These are phyloP conservation scores for Rhizopogon salebrosus DNA, from an alignment of 768 basidiomycete genomes.

Conservation along the genomic window DNA sequence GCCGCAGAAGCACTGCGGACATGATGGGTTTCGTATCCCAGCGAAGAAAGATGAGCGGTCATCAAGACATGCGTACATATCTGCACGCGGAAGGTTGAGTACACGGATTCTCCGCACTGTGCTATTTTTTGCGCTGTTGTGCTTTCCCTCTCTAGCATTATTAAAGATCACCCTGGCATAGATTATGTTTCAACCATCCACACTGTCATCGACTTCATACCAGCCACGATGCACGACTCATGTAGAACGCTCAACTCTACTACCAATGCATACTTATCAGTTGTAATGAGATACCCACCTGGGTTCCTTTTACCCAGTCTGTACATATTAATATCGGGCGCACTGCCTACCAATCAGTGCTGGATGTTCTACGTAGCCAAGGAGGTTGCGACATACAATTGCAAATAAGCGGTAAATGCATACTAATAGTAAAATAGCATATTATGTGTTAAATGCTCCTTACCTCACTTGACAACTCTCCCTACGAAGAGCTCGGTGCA, in stretches of 20 bases:
- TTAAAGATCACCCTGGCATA: background rate
- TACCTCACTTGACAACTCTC: background rate
- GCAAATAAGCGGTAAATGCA: background rate
- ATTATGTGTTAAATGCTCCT: background rate
- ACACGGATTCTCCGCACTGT: background rate
- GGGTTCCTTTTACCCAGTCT: background rate
- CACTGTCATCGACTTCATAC: constrained; percentile 2
- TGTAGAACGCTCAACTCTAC: constrained; percentile 1
- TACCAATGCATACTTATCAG: background rate
- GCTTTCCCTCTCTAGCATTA: background rate
- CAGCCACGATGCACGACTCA: background rate
- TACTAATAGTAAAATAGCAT: too few species aligned
- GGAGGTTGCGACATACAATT: background rate
- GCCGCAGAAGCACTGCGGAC: constrained; percentile 38
- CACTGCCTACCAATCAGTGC: too few species aligned
- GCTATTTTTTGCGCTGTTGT: background rate
- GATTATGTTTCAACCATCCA: background rate
- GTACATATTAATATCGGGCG: background rate
- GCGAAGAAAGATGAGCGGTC: constrained; percentile 20
- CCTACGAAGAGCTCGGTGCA: background rate
- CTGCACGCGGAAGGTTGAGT: constrained; percentile 20
- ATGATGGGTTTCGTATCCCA: constrained; percentile 30
- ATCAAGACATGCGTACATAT: constrained; percentile 19
- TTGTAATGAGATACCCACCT: background rate
- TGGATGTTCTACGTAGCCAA: too few species aligned